Percentiles rank a stretch among this genome's conserved stretches.
Evolutionary conservation across 345 rosid species (phyloP).

Genomic region (Durio zibethinus): DNA sequence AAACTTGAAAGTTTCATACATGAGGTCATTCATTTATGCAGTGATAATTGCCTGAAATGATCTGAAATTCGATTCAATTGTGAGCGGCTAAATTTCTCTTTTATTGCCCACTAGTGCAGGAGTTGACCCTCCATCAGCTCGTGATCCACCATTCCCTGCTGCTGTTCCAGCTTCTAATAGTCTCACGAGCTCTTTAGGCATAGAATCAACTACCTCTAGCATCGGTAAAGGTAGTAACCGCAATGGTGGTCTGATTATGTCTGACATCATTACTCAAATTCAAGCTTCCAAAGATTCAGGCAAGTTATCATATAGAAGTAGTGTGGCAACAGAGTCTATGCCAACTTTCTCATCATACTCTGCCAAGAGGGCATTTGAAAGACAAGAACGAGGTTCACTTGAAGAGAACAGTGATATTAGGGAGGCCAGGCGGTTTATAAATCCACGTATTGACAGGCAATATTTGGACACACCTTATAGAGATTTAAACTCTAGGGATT

Average conservation of each 20-base stretch:
- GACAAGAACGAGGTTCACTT: conserved; percentile 58
- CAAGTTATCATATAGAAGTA: conserved; percentile 56
- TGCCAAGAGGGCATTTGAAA: conserved; percentile 66
- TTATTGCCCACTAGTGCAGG: conserved; percentile 92
- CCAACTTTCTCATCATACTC: conserved; percentile 62
- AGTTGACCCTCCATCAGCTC: conserved; percentile 99
- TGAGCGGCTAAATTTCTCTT: conserved; percentile 58
- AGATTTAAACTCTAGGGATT: conserved; percentile 64
- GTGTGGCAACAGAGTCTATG: conserved; percentile 55
- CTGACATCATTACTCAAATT: conserved; percentile 85
- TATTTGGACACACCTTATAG: conserved; percentile 57
- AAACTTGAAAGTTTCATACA: neutral
- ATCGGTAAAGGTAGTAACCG: conserved; percentile 55
- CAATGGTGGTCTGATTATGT: conserved; percentile 81
- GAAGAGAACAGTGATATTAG: conserved; percentile 64
- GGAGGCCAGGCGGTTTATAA: conserved; percentile 62
- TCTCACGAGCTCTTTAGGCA: conserved; percentile 41
- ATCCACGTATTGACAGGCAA: conserved; percentile 65
- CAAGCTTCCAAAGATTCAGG: conserved; percentile 94
- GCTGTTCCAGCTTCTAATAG: conserved; percentile 68
- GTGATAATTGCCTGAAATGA: conserved; percentile 1
- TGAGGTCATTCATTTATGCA: conserved; percentile 21
- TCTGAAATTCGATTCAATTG: conserved; percentile 16
- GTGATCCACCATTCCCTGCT: conserved; percentile 86
- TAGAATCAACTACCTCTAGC: conserved; percentile 53